phyloP scores from a whole-genome alignment of 2,329 filamentous ascomycete genomes.

The Stagonosporopsis rhizophila region DNA sequence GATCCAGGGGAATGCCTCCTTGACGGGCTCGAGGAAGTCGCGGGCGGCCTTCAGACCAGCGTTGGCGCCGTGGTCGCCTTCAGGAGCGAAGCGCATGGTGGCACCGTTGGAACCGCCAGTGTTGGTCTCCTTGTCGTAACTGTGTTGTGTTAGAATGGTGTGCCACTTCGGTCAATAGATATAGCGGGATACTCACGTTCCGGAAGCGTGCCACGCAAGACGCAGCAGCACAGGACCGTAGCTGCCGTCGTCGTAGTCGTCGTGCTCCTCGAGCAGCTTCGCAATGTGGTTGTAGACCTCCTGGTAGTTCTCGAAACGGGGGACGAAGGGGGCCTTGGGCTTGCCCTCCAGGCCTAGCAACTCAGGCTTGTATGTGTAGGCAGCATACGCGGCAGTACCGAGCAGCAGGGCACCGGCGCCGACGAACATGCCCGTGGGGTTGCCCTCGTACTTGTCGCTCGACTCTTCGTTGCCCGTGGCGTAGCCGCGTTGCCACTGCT shows the following conservation, averaged over 20 bases:
- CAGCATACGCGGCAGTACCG: conserved; percentile 38
- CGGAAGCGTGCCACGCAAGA: conserved; percentile 92
- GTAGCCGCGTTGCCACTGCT: conserved; percentile 81
- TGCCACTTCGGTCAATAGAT: no score
- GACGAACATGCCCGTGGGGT: conserved; percentile 50
- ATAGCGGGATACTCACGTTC: conserved; percentile 62
- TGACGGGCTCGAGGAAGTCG: conserved; percentile 91
- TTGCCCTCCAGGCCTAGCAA: conserved; percentile 45
- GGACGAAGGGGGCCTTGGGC: conserved; percentile 65
- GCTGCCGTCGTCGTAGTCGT: conserved; percentile 95
- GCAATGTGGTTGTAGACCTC: conserved; percentile 92
- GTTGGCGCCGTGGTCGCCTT: conserved; percentile 90
- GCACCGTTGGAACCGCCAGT: conserved; percentile 96
- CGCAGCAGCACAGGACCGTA: conserved; percentile 91
- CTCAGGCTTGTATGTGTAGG: conserved; percentile 65
- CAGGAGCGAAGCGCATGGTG: conserved; percentile 93
- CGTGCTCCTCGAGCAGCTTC: conserved; percentile 79
- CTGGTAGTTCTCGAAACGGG: conserved; percentile 89
- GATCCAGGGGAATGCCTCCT: conserved; percentile 93
- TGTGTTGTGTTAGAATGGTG: conserved; percentile 28
- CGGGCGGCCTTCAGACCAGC: conserved; percentile 85
- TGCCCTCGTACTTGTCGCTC: conserved; percentile 56
- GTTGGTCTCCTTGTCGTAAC: conserved; percentile 81
- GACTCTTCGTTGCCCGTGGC: conserved; percentile 64
- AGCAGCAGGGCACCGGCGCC: conserved; percentile 42